Conservation (phyloP, 768 basidiomycete genomes). For the Boletus rubroflammeus region DNA sequence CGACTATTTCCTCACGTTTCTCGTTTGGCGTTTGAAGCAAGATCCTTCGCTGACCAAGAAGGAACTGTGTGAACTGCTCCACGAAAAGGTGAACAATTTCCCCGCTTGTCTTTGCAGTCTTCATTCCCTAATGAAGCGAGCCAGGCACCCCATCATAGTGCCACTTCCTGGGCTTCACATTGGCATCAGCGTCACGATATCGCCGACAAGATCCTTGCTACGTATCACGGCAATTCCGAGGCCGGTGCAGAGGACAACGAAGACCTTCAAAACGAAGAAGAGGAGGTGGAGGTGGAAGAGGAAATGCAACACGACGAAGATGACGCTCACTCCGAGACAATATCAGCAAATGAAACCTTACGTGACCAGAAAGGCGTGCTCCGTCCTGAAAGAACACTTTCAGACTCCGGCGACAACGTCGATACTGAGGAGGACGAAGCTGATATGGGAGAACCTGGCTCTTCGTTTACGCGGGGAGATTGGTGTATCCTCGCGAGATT, state of each 20-base stretch:
- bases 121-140: constrained; percentile 8
- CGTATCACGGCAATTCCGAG: constrained; percentile 30
- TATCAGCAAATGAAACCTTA: constrained; percentile 17
- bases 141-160: constrained; percentile 64
- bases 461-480: constrained; percentile 58
- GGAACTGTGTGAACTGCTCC: constrained; percentile 52
- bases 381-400: constrained; percentile 19
- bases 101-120: not conserved
- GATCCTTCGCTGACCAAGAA: constrained; percentile 51
- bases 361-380: constrained; percentile 17
- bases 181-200: constrained; percentile 65
- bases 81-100: constrained; percentile 44
- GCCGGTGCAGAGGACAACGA: constrained; percentile 34
- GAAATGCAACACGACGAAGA: constrained; percentile 20
- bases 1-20: constrained; percentile 62
- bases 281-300: constrained; percentile 25
- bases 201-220: constrained; percentile 56
- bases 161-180: constrained; percentile 62
- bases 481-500: constrained; percentile 56
- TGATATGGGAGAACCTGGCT: constrained; percentile 52
- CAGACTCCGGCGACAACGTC: constrained; percentile 19
- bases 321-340: constrained; percentile 22
- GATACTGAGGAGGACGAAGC: constrained; percentile 29
- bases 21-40: constrained; percentile 55
- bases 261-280: constrained; percentile 38